These are phyloP conservation scores for Euphrasia arctica DNA, from an alignment of 305 asterid genomes.

Conservation along the genomic window DNA sequence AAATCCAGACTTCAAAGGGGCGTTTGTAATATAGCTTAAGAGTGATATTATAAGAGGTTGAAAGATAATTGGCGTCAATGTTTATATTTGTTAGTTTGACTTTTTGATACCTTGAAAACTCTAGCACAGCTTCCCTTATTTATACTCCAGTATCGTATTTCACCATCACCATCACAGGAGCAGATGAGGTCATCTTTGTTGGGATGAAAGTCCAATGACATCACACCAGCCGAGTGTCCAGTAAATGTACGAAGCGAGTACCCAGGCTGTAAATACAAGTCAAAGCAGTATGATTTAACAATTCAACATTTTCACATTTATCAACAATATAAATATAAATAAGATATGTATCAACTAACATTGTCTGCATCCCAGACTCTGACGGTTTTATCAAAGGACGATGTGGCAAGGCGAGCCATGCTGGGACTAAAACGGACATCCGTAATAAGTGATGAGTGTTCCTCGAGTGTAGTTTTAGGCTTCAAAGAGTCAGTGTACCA, in stretches of 20 bases:
- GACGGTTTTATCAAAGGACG: conserved; percentile 92
- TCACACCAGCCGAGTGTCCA: conserved; percentile 86
- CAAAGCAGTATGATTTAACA: background rate
- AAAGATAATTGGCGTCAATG: too few relatives aligned
- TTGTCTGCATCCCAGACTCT: conserved; percentile 95
- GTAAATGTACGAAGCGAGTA: conserved; percentile 85
- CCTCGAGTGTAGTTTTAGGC: conserved; percentile 81
- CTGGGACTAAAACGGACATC: conserved; percentile 96
- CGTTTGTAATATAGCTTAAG: too few relatives aligned
- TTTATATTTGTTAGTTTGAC: background rate
- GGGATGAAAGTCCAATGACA: conserved; percentile 96
- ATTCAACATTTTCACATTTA: background rate
- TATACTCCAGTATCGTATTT: conserved; percentile 92
- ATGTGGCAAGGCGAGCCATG: conserved; percentile 95
- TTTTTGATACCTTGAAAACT: conserved; percentile 66
- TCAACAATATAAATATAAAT: conserved; percentile 37
- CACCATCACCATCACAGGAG: conserved; percentile 95
- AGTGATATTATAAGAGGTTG: too few relatives aligned
- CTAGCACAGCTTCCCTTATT: conserved; percentile 68
- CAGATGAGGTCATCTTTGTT: conserved; percentile 90
- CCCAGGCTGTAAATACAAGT: conserved; percentile 50
- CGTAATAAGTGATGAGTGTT: conserved; percentile 71
- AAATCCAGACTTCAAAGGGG: too few relatives aligned
- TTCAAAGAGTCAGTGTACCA: conserved; percentile 82
- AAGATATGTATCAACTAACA: conserved; percentile 43